These are phyloP conservation scores for Leucogyrophana mollusca DNA, from an alignment of 768 basidiomycete genomes.

Conservation along the genomic window DNA sequence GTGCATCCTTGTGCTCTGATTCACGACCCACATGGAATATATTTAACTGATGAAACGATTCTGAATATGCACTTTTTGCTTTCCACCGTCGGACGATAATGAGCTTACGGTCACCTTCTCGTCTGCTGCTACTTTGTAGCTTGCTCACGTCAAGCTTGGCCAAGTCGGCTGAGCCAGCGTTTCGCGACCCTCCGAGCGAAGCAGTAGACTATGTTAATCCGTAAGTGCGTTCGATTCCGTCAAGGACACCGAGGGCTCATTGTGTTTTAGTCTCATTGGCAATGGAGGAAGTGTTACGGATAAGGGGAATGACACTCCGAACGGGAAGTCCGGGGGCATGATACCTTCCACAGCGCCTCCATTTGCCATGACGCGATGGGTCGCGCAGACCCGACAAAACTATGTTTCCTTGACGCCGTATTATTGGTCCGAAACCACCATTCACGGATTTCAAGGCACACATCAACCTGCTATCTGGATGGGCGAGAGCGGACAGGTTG, in stretches of 20 bases:
- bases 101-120: too few species aligned
- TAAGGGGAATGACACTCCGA: conserved; percentile 45
- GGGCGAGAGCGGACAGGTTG: conserved; percentile 71
- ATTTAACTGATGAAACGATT: too few species aligned
- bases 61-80: too few species aligned
- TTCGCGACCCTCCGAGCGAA: conserved; percentile 29
- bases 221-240: conserved; percentile 25
- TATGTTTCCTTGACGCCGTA: conserved; percentile 74
- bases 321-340: conserved; percentile 70
- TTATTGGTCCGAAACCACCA: conserved; percentile 55
- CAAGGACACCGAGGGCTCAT: not conserved
- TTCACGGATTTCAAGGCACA: conserved; percentile 79
- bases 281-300: conserved; percentile 48
- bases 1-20: too few species aligned
- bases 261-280: conserved; percentile 55
- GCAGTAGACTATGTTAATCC: conserved; percentile 47
- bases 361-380: conserved; percentile 86
- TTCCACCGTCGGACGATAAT: too few species aligned
- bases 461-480: conserved; percentile 90
- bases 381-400: conserved; percentile 75
- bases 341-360: conserved; percentile 77
- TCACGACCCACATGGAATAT: too few species aligned
- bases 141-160: too few species aligned
- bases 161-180: conserved; percentile 3
- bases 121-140: too few species aligned